Base-by-base conservation (phyloP, 129 eudicot genomes). In the Cynara cardunculus region DNA sequence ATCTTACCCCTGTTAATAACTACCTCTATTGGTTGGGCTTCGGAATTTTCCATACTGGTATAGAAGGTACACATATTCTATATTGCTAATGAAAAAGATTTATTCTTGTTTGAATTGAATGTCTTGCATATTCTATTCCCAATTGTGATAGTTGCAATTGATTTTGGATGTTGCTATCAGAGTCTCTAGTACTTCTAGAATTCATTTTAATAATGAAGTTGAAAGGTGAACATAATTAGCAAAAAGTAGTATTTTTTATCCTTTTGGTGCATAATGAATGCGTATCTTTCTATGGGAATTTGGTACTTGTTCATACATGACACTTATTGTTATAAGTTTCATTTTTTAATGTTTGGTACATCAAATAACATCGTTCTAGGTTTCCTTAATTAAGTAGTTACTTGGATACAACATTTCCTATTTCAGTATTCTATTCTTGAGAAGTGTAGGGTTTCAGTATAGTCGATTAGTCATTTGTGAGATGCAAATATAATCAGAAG, bases 1-100 rank as follows among this genome's bases (percentile, higher is more conserved):
- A 94, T 91, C 93, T 94, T 49, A 91, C 98, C 21, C 96, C 93
- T 80, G 84, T 90, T 16, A 94, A 94, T 85, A 84, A 94, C 80
- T 94, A 94, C 59, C 88, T 94, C 72, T 94, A 91, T 74, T 94
- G 97, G 97, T 73, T 91, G 27, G 98, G 98, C 49, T 88, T 88
- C 30, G 98, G 98, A 62, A 82, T 94, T 31, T 94, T 88, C 66
- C 98, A 91, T 88, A 91, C 98, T 8, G 98, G 98, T 66, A 94
- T 91, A 2, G 96, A 94, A 94, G 98, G 98, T 94, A 87, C 70
- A 22, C 9, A 18, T 37, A 67, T 71, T 37, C 27, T 12, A 16
- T 78, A 14, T n/a, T 18, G 22, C 7, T 28, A 18, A 3, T 10
- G 1, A 26, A 61, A 28, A 72, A 0, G 37, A 72, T 31, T 4